Conservation (phyloP, 169 alveolate genomes). For the Cryptosporidium ryanae region DNA sequence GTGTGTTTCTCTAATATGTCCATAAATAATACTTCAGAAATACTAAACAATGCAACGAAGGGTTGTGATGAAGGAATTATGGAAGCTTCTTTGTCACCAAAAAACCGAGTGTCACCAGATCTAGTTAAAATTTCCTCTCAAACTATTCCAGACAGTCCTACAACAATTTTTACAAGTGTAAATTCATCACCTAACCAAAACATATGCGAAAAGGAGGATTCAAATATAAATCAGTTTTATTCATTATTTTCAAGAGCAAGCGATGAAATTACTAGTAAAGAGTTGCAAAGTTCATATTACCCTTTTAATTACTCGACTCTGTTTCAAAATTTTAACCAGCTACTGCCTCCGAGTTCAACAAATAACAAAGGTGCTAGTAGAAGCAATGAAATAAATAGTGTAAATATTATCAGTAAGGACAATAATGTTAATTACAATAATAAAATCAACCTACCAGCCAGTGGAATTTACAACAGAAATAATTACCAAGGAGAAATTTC, state of each 20-base stretch:
- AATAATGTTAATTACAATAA: too few species aligned
- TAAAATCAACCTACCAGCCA: too few species aligned
- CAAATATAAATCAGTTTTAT: slow-evolving; percentile 16
- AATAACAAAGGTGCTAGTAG: slow-evolving; percentile 17
- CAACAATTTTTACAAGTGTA: slow-evolving; percentile 58
- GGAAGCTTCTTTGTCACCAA: neutral
- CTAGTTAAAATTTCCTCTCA: slow-evolving; percentile 14
- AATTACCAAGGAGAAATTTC: too few species aligned
- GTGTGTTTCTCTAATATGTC: too few species aligned
- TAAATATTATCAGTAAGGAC: neutral
- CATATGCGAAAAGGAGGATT: slow-evolving; percentile 43
- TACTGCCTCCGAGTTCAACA: slow-evolving; percentile 64
- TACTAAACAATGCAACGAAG: too few species aligned
- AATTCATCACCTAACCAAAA: slow-evolving; percentile 49
- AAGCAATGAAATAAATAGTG: neutral
- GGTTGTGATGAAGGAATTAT: too few species aligned
- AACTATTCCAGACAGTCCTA: slow-evolving; percentile 62
- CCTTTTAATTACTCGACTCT: neutral
- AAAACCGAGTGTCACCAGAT: neutral
- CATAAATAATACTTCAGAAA: too few species aligned
- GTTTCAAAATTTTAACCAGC: neutral
- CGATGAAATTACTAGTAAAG: slow-evolving; percentile 40
- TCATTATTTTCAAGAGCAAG: slow-evolving; percentile 15
- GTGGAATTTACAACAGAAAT: too few species aligned
- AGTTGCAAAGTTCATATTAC: neutral